Evolutionary conservation across 441 rosid genomes (phyloP), one percentile per base, ranked within the genome.

Genomic region (Pelargonium cotyledonis): DNA sequence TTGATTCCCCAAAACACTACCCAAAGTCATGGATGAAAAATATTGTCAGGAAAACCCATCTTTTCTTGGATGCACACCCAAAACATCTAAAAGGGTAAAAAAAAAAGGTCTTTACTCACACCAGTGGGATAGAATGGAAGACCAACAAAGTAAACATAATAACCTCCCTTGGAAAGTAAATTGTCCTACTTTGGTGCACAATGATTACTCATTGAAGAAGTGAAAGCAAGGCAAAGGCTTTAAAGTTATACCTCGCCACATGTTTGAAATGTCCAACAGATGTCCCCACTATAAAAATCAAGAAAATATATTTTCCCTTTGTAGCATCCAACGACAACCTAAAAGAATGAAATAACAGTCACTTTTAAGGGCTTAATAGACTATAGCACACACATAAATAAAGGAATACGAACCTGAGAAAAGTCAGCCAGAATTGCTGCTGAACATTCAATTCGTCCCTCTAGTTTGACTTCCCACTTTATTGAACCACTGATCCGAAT

Each of bases 291-390:
- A 64, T 74, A 74, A 79, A 84, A 84, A 72, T 94, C 88, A 70
- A 94, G 80, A 79, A 94, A 89, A 76, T 94, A 91, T 68, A 94
- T 74, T 67, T 85, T 86, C 73, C 96, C 96, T 70, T 75, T 77
- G 71, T 94, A 91, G 88, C 97, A 91, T 74, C 99, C 99, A 72
- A 94, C 84, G 41, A 88, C 94, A 66, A 94, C 90, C 99, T 89
- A 81, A 60, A 41, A 67, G 60, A 61, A 69, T 21, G 63, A 65
- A 63, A 29, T 23, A 63, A 64, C 64, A 65, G 65, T 66, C 41
- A 38, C 41, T 63, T 21, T 66, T 68, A 69, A 75, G 35, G 41
- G 68, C 70, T 82, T 16, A 68, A n/a, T 19, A 77, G 62, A 51
- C 31, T 43, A 60, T 23, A 66, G 41, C 41, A 69, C 63, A 73